phyloP scores from a whole-genome alignment of 768 basidiomycete species.

The Dacryopinax spathularia region DNA sequence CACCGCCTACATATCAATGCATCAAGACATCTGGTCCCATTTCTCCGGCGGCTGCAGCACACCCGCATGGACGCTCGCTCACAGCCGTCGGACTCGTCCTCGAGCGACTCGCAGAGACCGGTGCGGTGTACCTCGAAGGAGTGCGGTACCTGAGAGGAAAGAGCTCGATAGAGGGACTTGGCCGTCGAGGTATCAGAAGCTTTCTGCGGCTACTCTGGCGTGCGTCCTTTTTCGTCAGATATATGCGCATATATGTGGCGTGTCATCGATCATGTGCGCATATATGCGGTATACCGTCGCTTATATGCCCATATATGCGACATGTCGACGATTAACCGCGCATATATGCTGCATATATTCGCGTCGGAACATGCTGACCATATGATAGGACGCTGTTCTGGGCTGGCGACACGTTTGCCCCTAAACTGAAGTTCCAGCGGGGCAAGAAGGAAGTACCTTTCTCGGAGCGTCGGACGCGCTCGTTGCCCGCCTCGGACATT shows the following conservation, averaged over 20 bases:
- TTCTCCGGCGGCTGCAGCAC: conserved; percentile 91
- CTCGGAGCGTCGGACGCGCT: conserved; percentile 61
- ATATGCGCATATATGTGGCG: background rate
- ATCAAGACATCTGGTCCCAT: conserved; percentile 94
- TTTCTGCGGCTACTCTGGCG: conserved; percentile 83
- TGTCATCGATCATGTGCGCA: background rate
- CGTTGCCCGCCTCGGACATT: conserved; percentile 49
- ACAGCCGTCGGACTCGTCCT: conserved; percentile 76
- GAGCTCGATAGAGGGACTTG: conserved; percentile 72
- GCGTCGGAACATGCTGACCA: background rate
- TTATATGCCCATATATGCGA: too few relatives aligned
- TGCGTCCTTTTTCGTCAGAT: conserved; percentile 7
- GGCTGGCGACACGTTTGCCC: conserved; percentile 78
- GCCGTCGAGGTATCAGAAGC: conserved; percentile 88
- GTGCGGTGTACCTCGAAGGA: conserved; percentile 76
- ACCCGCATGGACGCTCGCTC: conserved; percentile 91
- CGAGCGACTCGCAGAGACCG: conserved; percentile 58
- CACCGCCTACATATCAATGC: conserved; percentile 60
- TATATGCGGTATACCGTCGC: conserved; percentile 6
- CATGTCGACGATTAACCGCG: too few relatives aligned
- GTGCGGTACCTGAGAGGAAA: conserved; percentile 61
- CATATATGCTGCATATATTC: background rate
- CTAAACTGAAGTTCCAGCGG: conserved; percentile 48
- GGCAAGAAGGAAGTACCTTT: conserved; percentile 41
- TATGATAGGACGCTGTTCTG: conserved; percentile 69